Evolutionary conservation across 352 stramenopile species (phyloP), one percentile per base, ranked within the genome.

Genomic region (Phytophthora sp.): DNA sequence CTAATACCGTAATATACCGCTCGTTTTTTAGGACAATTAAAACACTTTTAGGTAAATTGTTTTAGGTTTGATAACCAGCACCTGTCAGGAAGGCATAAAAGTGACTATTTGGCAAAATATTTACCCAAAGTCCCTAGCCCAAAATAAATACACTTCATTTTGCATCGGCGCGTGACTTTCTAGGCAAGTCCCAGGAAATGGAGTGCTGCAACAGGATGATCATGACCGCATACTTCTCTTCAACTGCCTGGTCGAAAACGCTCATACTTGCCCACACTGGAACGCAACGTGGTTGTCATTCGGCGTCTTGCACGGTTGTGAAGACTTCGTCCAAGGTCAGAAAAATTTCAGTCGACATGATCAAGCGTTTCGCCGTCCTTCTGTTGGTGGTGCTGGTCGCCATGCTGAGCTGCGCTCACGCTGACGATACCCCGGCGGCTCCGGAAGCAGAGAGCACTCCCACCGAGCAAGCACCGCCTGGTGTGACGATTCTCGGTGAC

Each of bases 281-380:
- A 33, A 33, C 7, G 29, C 18, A 21, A 9, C 20, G 27, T 41
- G 29, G 6, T 41, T 29, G 29, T 7, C 68, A 76, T 64, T 76
- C 52, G 26, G 57, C 39, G 46, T 67, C 70, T 60, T 66, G 46
- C 69, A 27, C 58, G 38, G 35, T 59, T 35, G 55, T 52, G 44
- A 69, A 52, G 42, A 67, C 54, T 26, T 42, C 20, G 23, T 31
- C 41, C 49, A 66, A 68, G 59, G 41, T n/a, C 6, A 18, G 20
- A 7, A 38, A 20, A 64, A 21, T 7, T 61, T 29, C 31, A 23
- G 44, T 15, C 51, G 30, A 7, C 31, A 66, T 72, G 66, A 69
- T 74, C 33, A 77, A 77, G 56, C 70, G 70, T 39, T 42, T 73
- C 16, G 36, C 11, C 20, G 18, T 69, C 16, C 36, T 74, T 60